Conservation (phyloP, 768 basidiomycete species). For the Mycena pura region DNA sequence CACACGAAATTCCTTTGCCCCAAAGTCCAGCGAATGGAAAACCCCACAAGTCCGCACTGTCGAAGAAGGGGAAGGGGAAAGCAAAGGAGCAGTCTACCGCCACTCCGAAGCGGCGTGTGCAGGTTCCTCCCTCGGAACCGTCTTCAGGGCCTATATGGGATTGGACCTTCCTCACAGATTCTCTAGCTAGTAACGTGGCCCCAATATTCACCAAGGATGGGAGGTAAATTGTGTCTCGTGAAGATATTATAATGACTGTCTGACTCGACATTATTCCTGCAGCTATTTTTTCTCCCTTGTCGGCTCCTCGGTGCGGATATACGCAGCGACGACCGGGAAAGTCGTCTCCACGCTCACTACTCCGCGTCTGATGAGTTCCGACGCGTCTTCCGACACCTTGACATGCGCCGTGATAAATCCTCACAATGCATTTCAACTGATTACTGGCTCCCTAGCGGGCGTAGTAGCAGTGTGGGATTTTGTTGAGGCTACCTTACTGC, state of each 20-base stretch:
- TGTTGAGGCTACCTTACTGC: constrained; percentile 80
- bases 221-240: constrained; percentile 54
- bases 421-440: constrained; percentile 86
- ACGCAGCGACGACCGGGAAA: constrained; percentile 79
- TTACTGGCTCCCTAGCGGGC: constrained; percentile 88
- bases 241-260: constrained; percentile 23
- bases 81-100: constrained; percentile 42
- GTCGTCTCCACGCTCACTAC: constrained; percentile 83
- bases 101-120: constrained; percentile 31
- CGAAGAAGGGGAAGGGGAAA: constrained; percentile 58
- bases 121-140: constrained; percentile 10
- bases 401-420: constrained; percentile 83
- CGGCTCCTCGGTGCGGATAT: constrained; percentile 83
- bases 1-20: constrained; percentile 43
- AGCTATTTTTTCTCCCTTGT: constrained; percentile 92
- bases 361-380: constrained; percentile 45
- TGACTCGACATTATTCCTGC: constrained; percentile 8
- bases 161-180: constrained; percentile 77
- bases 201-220: constrained; percentile 90
- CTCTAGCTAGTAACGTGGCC: constrained; percentile 64
- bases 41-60: constrained; percentile 27
- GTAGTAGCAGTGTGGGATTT: constrained; percentile 92
- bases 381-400: constrained; percentile 56
- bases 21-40: constrained; percentile 32
- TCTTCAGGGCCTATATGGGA: constrained; percentile 53